Base-by-base conservation (phyloP, 257 asterid genomes). In the Solanum medicagineum region DNA sequence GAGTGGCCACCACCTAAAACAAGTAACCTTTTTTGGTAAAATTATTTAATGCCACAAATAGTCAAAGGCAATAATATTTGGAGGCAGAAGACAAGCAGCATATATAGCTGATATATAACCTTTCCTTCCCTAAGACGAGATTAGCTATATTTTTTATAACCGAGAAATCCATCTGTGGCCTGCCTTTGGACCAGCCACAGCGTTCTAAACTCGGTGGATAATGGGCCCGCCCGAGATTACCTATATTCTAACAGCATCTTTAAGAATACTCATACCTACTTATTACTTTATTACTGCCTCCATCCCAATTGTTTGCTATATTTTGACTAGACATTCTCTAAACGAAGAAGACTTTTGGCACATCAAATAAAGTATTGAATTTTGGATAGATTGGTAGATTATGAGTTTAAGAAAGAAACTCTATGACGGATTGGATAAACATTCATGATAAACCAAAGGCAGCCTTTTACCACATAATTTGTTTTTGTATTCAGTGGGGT, bases 1-100 rank as follows among this genome's bases (percentile, higher is more conserved):
- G 98, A 87, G 88, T 93, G 95, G 80, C 87, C 94, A 17, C 97
- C 98, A 84, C 98, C 99, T 96, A 92, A 89, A 92, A 84, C 80
- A 75, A 87, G 40, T 53, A 80, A 54, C 3, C 2, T 4, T 53
- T n/a, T 70, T 44, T 42, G 7, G 36, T 53, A 17, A 59, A 47
- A 83, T 47, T 60, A 16, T 80, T 24, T 17, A 22, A 69, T 22
- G 62, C 65, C 62, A 15, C 26, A 16, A 55, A 80, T 15, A 42
- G 3, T 16, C 15, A 26, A 47, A 81, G 68, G 1, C 10, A 19
- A 56, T 45, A 83, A 73, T 68, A 59, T 83, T 42, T 68, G 66
- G 56, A 42, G 51, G 59, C 45, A 36, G 66, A 45, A 70, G n/a
- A 77, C 16, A 6, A 60, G 47, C 4, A 65, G 51, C 65, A 65